phyloP scores from a whole-genome alignment of 768 basidiomycete genomes.

The Arthromyces matolae region DNA sequence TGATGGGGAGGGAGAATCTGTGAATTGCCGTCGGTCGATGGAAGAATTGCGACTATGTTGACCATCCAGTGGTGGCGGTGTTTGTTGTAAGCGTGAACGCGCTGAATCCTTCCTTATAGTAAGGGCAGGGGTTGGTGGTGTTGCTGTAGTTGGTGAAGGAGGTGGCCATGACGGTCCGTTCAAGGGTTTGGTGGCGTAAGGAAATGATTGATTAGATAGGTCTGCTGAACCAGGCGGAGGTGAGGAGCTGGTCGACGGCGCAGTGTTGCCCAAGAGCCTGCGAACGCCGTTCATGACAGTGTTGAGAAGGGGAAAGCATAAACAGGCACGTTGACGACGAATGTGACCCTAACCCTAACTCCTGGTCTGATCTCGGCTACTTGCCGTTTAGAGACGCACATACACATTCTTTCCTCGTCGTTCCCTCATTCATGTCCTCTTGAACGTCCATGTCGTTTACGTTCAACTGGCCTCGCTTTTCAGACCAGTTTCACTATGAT shows the following conservation, averaged over 20 bases:
- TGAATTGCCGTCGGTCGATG: slow-evolving; percentile 23
- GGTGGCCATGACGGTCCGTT: slow-evolving; percentile 44
- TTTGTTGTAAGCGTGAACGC: slow-evolving; percentile 25
- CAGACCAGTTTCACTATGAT: slow-evolving; percentile 93
- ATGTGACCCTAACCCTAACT: slow-evolving; percentile 20
- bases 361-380: slow-evolving; percentile 6
- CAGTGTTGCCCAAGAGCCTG: slow-evolving; percentile 51
- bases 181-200: slow-evolving; percentile 20
- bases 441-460: slow-evolving; percentile 69
- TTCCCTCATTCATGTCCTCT: slow-evolving; percentile 4
- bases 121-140: slow-evolving; percentile 37
- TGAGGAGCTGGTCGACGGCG: slow-evolving; percentile 22
- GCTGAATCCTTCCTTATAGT: slow-evolving; percentile 52
- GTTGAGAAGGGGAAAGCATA: too few relatives aligned
- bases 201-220: slow-evolving; percentile 19
- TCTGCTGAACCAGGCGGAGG: slow-evolving; percentile 20
- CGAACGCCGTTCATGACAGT: slow-evolving; percentile 68
- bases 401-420: not conserved
- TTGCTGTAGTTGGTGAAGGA: slow-evolving; percentile 31
- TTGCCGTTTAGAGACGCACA: slow-evolving; percentile 3
- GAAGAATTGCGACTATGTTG: slow-evolving; percentile 16
- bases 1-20: slow-evolving; percentile 12
- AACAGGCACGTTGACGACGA: not conserved
- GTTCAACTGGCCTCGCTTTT: slow-evolving; percentile 97
- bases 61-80: slow-evolving; percentile 21